phyloP scores from a whole-genome alignment of 2,329 filamentous ascomycete genomes.

The Alternaria longipes region DNA sequence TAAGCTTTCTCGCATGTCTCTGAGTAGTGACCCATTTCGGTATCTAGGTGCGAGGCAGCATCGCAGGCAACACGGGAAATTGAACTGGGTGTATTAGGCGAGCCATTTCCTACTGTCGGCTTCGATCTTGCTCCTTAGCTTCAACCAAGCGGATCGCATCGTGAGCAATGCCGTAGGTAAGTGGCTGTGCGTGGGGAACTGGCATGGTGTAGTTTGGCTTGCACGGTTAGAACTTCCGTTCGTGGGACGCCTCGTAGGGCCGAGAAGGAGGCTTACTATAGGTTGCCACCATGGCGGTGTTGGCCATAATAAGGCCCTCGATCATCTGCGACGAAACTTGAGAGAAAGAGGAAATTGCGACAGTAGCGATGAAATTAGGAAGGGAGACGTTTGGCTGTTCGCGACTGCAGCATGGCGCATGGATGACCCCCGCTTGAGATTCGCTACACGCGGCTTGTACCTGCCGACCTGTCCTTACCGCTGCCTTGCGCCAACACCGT shows the following conservation, averaged over 20 bases:
- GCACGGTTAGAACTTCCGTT: background rate
- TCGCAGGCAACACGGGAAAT: slow-evolving; percentile 2
- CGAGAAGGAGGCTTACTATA: slow-evolving; percentile 16
- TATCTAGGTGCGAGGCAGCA: slow-evolving; percentile 21
- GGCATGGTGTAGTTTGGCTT: slow-evolving; percentile 5
- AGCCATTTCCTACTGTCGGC: slow-evolving; percentile 12
- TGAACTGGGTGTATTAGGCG: slow-evolving; percentile 16
- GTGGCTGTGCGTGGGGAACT: slow-evolving; percentile 17
- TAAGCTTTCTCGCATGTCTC: slow-evolving; percentile 21
- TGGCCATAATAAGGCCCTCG: slow-evolving; percentile 7
- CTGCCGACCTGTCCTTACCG: background rate
- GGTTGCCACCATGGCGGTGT: slow-evolving; percentile 17
- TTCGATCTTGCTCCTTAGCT: background rate
- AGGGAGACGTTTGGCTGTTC: slow-evolving; percentile 4
- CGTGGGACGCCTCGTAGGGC: slow-evolving; percentile 18
- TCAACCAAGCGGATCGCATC: slow-evolving; percentile 6
- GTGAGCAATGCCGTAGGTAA: slow-evolving; percentile 9
- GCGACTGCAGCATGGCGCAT: slow-evolving; percentile 9
- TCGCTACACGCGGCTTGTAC: slow-evolving; percentile 15
- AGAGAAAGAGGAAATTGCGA: slow-evolving; percentile 3
- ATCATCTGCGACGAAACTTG: slow-evolving; percentile 1
- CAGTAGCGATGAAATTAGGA: slow-evolving; percentile 1
- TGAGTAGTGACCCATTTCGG: slow-evolving; percentile 17
- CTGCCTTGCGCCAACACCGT: background rate
- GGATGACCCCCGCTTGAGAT: background rate